Base-by-base conservation (phyloP, 164 flowering plant genomes). In the Echeveria elegans region DNA sequence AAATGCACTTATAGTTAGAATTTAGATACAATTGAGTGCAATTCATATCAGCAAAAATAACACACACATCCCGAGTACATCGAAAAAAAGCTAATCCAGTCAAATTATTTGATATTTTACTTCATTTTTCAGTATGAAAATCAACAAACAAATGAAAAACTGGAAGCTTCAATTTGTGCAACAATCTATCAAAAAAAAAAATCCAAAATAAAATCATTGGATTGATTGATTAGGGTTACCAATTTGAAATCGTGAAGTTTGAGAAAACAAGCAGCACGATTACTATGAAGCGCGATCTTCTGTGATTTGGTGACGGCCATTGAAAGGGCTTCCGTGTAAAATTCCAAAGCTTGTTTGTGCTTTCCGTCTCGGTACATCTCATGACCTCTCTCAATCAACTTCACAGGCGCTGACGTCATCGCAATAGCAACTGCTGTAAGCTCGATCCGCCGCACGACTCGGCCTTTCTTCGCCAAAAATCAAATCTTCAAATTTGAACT, bases 241-340 rank as follows among this genome's bases (percentile, higher is more conserved):
- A 85, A 78, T 47, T 82, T 82, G 76, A 94, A 94, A 73, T 82
- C 78, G 41, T 86, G 91, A 23, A 90, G 74, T 70, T 94, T 94
- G 63, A 94, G 73, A 70, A 45, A 89, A 65, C 98, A 94, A 70
- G 97, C 98, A 43, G 98, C 97, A 59, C 97, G 75, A 77, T 94
- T 94, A 63, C 97, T 94, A 67, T 94, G 97, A 21, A 94, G 82
- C 36, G 98, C 92, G 66, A 91, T 89, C 83, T 76, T 90, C 79
- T 90, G 97, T 0, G 86, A 72, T 60, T 81, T 88, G 1, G 86
- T 80, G 70, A 82, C 86, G n/a, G 97, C 96, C 82, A 88, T 72
- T 6, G 85, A 67, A 15, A 94, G 88, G 1, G 96, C 92, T 63
- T 89, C 89, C 11, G 98, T 86, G 74, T 90, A 91, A 60, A 81